Evolutionary conservation across 345 rosid species (phyloP).

Genomic region (Balakata baccata): DNA sequence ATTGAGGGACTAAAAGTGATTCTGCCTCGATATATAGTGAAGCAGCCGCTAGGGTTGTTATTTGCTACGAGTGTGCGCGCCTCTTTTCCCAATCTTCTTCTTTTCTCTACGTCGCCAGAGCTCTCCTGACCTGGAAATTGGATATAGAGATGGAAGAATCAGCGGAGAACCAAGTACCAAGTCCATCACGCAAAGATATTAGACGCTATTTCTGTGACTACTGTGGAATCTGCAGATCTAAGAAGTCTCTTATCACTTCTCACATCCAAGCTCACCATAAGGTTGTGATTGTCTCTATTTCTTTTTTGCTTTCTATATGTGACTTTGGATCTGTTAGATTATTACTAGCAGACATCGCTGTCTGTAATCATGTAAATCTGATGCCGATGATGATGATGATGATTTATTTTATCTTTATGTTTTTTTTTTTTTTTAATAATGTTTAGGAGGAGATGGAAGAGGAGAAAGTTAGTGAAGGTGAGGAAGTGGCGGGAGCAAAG

Average conservation of each 20-base stretch:
- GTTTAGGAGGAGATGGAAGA: slow-evolving; percentile 20
- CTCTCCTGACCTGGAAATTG: neutral
- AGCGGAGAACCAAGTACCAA: neutral
- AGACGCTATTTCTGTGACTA: slow-evolving; percentile 69
- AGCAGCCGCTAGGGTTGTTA: too few relatives aligned
- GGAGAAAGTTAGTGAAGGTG: slow-evolving; percentile 25
- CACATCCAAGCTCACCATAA: slow-evolving; percentile 57
- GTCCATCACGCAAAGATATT: slow-evolving; percentile 43
- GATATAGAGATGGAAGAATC: neutral
- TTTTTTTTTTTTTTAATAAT: neutral
- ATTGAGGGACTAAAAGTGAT: too few relatives aligned
- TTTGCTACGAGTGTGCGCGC: neutral
- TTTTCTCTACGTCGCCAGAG: neutral
- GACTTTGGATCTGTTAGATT: neutral
- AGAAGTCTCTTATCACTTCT: slow-evolving; percentile 62
- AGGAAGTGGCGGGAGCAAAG: slow-evolving; percentile 19
- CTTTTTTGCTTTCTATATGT: neutral
- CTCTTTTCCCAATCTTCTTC: neutral
- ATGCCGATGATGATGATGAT: neutral
- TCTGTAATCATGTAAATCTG: neutral
- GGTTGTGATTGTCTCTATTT: slow-evolving; percentile 23
- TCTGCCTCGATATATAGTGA: too few relatives aligned
- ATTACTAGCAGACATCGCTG: neutral
- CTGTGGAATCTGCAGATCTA: slow-evolving; percentile 86
- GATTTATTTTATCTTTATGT: neutral